phyloP scores from a whole-genome alignment of 129 eudicot species.

The Solidago caesia region DNA sequence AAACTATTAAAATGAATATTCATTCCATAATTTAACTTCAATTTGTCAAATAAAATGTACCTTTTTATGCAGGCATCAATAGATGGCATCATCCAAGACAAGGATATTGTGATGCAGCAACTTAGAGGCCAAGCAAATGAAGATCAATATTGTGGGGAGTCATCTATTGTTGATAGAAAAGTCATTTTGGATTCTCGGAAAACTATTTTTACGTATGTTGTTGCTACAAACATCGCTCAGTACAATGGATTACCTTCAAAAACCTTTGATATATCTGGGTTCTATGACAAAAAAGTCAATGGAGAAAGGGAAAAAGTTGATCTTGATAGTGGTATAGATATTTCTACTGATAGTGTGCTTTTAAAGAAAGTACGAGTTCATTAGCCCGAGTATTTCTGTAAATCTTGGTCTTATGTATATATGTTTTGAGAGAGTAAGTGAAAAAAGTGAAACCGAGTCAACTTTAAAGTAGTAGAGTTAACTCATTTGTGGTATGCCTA shows the following conservation, averaged over 20 bases:
- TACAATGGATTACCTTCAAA: slow-evolving; percentile 11
- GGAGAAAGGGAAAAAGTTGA: slow-evolving; percentile 19
- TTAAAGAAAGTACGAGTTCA: slow-evolving; percentile 25
- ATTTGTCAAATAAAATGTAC: not conserved
- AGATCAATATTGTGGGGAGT: slow-evolving; percentile 35
- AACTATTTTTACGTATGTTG: slow-evolving; percentile 29
- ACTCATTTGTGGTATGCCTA: slow-evolving; percentile 3
- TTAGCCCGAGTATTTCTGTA: slow-evolving; percentile 13
- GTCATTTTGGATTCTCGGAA: slow-evolving; percentile 26
- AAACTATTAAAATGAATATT: not conserved
- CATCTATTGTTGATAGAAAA: slow-evolving; percentile 29
- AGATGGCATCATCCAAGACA: slow-evolving; percentile 36
- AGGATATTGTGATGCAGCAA: slow-evolving; percentile 36
- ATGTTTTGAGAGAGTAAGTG: not conserved
- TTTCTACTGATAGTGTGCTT: slow-evolving; percentile 14
- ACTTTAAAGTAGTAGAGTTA: slow-evolving; percentile 14
- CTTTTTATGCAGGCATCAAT: slow-evolving; percentile 36
- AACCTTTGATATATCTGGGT: slow-evolving; percentile 9
- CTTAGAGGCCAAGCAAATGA: slow-evolving; percentile 30
- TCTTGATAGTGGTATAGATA: slow-evolving; percentile 21
- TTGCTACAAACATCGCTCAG: slow-evolving; percentile 35
- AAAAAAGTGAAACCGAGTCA: slow-evolving; percentile 25
- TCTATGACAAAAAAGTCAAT: slow-evolving; percentile 18
- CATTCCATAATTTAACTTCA: not conserved
- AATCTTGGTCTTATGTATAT: slow-evolving; percentile 6